Evolutionary conservation across 495 filamentous ascomycete genomes (phyloP), one percentile per base, ranked within the genome.

Genomic region (Aspergillus funiculosus): DNA sequence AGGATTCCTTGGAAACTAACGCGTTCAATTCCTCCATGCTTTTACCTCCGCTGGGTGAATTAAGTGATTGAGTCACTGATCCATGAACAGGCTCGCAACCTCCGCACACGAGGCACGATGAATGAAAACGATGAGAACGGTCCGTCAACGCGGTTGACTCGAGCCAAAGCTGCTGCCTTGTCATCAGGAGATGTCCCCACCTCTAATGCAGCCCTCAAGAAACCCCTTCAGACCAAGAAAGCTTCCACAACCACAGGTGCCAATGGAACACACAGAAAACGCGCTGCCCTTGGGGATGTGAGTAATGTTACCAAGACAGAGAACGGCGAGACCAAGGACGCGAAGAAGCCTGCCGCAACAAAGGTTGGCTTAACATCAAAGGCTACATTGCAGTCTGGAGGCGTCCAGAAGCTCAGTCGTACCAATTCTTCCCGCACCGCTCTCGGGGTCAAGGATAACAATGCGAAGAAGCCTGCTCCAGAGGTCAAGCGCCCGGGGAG

Each of bases 61-160:
- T 11, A 10, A 11, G 13, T 25, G 34, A 26, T 27, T 47, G 13
- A 38, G 38, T 31, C 15, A 56, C 56, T 60, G 38, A 57, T 50
- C 17, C 9, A 21, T 21, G 17, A 44, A 21, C 52, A 82, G 78
- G 71, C 67, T 59, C 75, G 82, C 51, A 66, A 68, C 41, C 64
- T 75, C 54, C 74, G 82, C 52, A 72, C 73, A 44, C 81, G 89
- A 67, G 75, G 78, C 53, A 68, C 82, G 48, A 82, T 82, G 56
- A 91, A 96, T 62, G 89, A 95, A 68, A 95, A 95, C 58, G 92
- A 95, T 59, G 92, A 97, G 74, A 95, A 94, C 57, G 69, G 64
- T 35, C 79, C 74, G 18, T 79, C 85, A 46, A 83, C 80, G 64
- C 89, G 91, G 67, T 57, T 96, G 59, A 98, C 92, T 41, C 78